These are phyloP conservation scores for Limonium bicolor DNA, from an alignment of 148 eudicot species.

Conservation along the genomic window DNA sequence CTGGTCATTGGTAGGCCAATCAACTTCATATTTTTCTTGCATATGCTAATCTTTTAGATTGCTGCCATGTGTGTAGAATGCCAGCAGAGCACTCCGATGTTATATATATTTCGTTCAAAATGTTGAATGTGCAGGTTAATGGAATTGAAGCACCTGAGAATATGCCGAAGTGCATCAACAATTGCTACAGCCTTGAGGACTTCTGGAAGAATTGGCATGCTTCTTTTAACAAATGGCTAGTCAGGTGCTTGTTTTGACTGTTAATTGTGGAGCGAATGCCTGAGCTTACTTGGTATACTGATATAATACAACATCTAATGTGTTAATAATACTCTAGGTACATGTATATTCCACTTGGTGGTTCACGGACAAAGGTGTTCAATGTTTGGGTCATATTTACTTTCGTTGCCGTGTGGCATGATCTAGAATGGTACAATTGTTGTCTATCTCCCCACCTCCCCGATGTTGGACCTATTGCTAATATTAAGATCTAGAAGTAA, in stretches of 20 bases:
- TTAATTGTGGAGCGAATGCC: neutral
- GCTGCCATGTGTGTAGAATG: too few relatives aligned
- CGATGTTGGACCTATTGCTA: too few relatives aligned
- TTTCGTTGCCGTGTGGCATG: slow-evolving; percentile 97
- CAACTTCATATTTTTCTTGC: neutral
- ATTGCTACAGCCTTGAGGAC: slow-evolving; percentile 81
- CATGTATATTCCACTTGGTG: slow-evolving; percentile 94
- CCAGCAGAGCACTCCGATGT: too few relatives aligned
- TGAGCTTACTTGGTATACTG: neutral
- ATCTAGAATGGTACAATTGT: slow-evolving; percentile 81
- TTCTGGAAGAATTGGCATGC: slow-evolving; percentile 99
- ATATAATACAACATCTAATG: neutral
- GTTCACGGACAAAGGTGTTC: slow-evolving; percentile 63
- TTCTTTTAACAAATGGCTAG: slow-evolving; percentile 97
- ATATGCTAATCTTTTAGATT: too few relatives aligned
- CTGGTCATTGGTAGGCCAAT: slow-evolving; percentile 64
- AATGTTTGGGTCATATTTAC: slow-evolving; percentile 97
- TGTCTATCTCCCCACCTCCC: too few relatives aligned
- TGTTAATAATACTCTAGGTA: too few relatives aligned
- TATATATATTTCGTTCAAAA: too few relatives aligned
- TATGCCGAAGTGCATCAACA: slow-evolving; percentile 94
- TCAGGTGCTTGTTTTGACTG: slow-evolving; percentile 38
- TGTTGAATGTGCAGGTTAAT: slow-evolving; percentile 36
- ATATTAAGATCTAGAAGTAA: too few relatives aligned
- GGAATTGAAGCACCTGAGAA: slow-evolving; percentile 92